These are phyloP conservation scores for Austropuccinia psidii DNA, from an alignment of 1,284 basidiomycete species.

Conservation along the genomic window DNA sequence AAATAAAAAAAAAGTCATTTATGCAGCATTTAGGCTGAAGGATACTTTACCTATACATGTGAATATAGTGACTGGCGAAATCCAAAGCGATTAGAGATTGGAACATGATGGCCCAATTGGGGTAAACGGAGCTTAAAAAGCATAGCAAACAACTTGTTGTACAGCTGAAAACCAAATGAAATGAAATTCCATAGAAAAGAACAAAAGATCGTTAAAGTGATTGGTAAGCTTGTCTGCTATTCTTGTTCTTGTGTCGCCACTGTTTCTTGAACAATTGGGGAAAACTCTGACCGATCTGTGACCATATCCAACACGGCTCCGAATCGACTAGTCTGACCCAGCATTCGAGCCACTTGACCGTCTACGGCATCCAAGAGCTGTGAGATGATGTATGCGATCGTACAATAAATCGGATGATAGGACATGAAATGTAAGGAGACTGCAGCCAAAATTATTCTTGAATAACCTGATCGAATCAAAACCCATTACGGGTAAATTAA, in stretches of 20 bases:
- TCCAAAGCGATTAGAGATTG: constrained; percentile 95
- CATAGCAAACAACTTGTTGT: constrained; percentile 91
- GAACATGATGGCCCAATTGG: constrained; percentile 71
- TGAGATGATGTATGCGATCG: constrained; percentile 81
- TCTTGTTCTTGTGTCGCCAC: no score
- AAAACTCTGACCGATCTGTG: constrained; percentile 69
- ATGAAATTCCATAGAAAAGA: background rate
- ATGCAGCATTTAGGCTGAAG: background rate
- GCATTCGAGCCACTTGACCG: constrained; percentile 79
- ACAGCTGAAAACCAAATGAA: constrained; percentile 56
- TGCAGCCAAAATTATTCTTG: constrained; percentile 81
- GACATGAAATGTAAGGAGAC: constrained; percentile 88
- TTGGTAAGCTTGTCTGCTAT: no score
- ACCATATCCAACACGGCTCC: constrained; percentile 99
- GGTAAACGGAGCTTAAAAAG: constrained; percentile 85
- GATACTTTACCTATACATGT: constrained; percentile 58
- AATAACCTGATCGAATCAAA: constrained; percentile 60
- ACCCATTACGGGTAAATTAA: background rate
- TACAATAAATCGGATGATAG: constrained; percentile 85
- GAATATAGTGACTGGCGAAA: constrained; percentile 98
- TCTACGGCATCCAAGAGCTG: constrained; percentile 93
- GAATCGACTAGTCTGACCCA: constrained; percentile 89
- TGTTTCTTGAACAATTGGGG: background rate
- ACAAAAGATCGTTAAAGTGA: background rate
- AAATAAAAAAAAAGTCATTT: background rate